Conservation (phyloP, 352 stramenopile genomes). For the Pythium chondricola region DNA sequence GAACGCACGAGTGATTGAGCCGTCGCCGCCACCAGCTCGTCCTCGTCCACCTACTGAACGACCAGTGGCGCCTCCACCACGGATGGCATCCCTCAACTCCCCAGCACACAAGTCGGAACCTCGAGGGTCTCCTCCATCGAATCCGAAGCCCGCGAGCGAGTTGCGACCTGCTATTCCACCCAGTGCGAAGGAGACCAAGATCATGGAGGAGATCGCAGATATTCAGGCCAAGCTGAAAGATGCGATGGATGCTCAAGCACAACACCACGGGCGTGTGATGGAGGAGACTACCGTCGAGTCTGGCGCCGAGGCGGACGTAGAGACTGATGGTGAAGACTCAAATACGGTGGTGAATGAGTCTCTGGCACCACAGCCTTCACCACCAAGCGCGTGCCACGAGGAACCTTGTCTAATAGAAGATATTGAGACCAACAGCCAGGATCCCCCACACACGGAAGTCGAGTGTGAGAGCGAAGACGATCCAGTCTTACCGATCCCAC, state of each 20-base stretch:
- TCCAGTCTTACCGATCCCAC: no score
- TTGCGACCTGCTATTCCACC: background rate
- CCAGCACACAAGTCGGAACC: background rate
- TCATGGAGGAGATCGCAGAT: background rate
- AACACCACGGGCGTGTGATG: background rate
- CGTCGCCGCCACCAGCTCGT: background rate
- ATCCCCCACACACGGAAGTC: no score
- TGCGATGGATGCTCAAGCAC: background rate
- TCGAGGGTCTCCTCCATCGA: no score
- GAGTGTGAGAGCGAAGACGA: no score
- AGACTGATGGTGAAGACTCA: no score
- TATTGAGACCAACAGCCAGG: no score
- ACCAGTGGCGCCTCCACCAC: constrained; percentile 5
- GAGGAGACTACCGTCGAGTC: no score
- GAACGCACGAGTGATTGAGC: background rate
- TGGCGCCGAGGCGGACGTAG: no score
- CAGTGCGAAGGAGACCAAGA: background rate
- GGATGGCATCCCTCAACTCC: background rate
- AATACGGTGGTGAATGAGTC: no score
- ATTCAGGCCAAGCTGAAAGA: background rate
- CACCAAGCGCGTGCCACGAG: no score
- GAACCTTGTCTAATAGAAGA: no score
- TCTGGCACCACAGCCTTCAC: no score
- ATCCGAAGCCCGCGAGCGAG: background rate
- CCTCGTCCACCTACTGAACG: constrained; percentile 5